Evolutionary conservation across 1,284 basidiomycete species (phyloP), one percentile per base, ranked within the genome.

Genomic region (Tranzscheliella williamsii): DNA sequence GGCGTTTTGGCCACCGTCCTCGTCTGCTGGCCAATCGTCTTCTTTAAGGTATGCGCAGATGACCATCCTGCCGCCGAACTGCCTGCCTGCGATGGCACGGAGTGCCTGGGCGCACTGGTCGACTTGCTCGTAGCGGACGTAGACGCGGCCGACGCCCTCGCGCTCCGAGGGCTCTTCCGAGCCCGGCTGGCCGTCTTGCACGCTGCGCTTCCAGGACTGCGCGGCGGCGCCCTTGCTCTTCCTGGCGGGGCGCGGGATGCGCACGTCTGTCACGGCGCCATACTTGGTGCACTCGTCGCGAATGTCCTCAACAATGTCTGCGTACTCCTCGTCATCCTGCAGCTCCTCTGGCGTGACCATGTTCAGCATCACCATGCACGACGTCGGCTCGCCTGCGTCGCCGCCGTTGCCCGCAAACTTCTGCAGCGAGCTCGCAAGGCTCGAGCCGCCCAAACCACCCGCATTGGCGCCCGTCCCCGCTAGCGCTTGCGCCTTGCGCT

Each of bases 321-420:
- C 85, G 76, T 95, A 99, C 74, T 98, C 94, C 56, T 87, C 82
- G 78, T 97, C 94, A 74, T 93, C 87, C 21, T 84, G 80, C 44
- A 99, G 84, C 76, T 99, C 94, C 47, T 98, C 94, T 3, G 90
- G 80, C 0, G 90, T 90, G 60, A 99, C 92, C 95, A 98, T 98
- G 83, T 98, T 99, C 74, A 99, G 82, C 87, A 99, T 89, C 74
- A 96, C 87, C 75, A 99, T 84, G 75, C 94, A 92, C 33, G 89
- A 86, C 13, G 83, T 82, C 6, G 81, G 80, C 38, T 76, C 67
- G 38, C 55, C 60, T 20, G 57, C 54, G 33, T 68, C 58, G 12
- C 61, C 64, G 15, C 64, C 63, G 16, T 48, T 71, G n/a, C 77
- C 69, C 44, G 75, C 78, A 4, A 76, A 74, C 6, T 75, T 75